Evolutionary conservation across 2,329 filamentous ascomycete genomes (phyloP), one percentile per base, ranked within the genome.

Genomic region (Clonostachys sp.): DNA sequence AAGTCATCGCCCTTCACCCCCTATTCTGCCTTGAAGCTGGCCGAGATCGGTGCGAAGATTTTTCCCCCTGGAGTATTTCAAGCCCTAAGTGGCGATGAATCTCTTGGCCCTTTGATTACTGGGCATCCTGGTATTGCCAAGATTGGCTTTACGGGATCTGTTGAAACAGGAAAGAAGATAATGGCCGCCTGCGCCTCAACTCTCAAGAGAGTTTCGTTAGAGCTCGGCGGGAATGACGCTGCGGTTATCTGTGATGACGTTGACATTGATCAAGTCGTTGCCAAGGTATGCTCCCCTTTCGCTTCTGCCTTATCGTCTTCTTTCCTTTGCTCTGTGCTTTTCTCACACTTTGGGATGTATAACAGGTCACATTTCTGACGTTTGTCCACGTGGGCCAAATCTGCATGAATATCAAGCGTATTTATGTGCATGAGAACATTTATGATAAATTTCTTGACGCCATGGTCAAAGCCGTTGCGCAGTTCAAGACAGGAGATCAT

Each of bases 1-100:
- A 97, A 97, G 72, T 91, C 92, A 18, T 95, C 90, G 6, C 92
- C 92, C 10, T 92, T 96, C 68, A 96, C 92, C 2, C 92, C 92
- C 3, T 96, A 91, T 1, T 85, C 95, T 52, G 91, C 83, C 39
- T 92, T 96, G 73, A 89, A 90, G 51, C 80, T 95, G 18, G 73
- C 86, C 48, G 77, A 85, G 54, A 80, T 88, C 46, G 95, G 97
- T 64, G 65, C 72, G 40, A 82, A 90, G 59, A 89, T 91, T n/a
- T 92, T 92, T 9, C 77, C 96, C 35, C 90, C 90, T 18, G 65
- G 84, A 41, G 91, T 89, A 66, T 91, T 96, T 70, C 92, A 97
- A 73, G 76, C 70, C 0, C 62, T 86, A 3, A 77, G 77, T 45
- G 83, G 82, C 8, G 79, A 79, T 46, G 81, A 85, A 53, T 67